These are phyloP conservation scores for Phytophthora sansomeana DNA, from an alignment of 352 stramenopile genomes.

Conservation along the genomic window DNA sequence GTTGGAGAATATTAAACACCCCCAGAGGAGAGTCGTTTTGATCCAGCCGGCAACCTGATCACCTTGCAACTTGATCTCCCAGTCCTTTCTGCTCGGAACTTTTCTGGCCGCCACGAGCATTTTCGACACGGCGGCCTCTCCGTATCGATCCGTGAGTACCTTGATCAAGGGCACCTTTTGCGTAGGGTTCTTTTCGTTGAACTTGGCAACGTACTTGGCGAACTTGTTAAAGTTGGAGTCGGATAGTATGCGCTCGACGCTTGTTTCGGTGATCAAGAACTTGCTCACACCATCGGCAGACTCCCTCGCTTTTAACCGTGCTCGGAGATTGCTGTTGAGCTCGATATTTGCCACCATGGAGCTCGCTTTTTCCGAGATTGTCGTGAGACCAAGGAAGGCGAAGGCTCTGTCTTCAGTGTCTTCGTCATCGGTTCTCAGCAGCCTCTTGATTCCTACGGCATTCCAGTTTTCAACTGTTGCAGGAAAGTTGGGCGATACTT, in stretches of 20 bases:
- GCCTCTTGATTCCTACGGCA: background rate
- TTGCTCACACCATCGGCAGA: background rate
- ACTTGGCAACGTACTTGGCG: conserved; percentile 3
- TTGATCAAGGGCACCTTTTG: background rate
- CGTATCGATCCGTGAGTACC: background rate
- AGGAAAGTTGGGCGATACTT: background rate
- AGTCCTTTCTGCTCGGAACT: background rate
- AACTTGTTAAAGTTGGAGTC: conserved; percentile 6
- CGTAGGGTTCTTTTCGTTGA: background rate
- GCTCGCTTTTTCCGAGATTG: background rate
- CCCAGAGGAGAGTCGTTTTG: background rate
- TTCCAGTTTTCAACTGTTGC: background rate
- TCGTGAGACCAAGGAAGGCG: background rate
- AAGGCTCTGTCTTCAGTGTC: background rate
- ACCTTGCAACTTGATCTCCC: background rate
- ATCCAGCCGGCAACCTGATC: background rate
- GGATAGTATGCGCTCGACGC: conserved; percentile 1
- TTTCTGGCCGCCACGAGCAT: background rate
- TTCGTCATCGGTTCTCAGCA: background rate
- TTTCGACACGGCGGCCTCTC: conserved; percentile 5
- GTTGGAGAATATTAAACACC: background rate
- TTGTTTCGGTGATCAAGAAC: background rate
- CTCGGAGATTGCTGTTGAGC: background rate
- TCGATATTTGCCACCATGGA: background rate
- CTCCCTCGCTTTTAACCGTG: background rate